These are phyloP conservation scores for Phytophthora agathidicida DNA, from an alignment of 352 stramenopile species.

Conservation along the genomic window DNA sequence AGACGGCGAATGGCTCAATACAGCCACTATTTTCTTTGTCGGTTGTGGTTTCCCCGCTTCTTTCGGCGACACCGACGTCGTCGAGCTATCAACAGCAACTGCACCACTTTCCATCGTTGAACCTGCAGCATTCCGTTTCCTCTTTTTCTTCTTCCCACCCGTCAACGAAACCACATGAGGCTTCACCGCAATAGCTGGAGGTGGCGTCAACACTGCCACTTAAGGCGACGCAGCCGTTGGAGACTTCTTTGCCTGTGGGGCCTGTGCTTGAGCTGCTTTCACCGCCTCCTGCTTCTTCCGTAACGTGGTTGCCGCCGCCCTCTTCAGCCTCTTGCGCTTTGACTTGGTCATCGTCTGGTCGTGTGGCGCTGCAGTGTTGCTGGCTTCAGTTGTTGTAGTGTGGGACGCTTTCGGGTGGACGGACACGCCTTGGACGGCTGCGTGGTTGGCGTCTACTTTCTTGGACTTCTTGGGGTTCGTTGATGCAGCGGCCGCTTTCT, in stretches of 20 bases:
- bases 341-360: constrained; percentile 31
- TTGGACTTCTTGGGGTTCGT: constrained; percentile 20
- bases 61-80: neutral
- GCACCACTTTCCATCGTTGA: neutral
- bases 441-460: constrained; percentile 13
- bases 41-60: no score
- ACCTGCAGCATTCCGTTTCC: constrained; percentile 2
- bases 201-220: constrained; percentile 8
- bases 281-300: constrained; percentile 24
- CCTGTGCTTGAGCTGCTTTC: neutral
- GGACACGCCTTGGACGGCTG: constrained; percentile 15
- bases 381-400: neutral
- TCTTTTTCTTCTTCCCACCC: constrained; percentile 38
- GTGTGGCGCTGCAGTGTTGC: neutral
- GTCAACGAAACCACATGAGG: constrained; percentile 29
- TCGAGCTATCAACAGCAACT: no score
- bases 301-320: neutral
- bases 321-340: constrained; percentile 37
- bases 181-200: constrained; percentile 5
- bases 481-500: constrained; percentile 18
- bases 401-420: neutral
- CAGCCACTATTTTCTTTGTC: constrained; percentile 13
- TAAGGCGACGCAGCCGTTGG: neutral
- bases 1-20: constrained; percentile 5
- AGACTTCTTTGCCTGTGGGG: constrained; percentile 6